Conservation (phyloP, 257 asterid species). For the Handroanthus guayacan region DNA sequence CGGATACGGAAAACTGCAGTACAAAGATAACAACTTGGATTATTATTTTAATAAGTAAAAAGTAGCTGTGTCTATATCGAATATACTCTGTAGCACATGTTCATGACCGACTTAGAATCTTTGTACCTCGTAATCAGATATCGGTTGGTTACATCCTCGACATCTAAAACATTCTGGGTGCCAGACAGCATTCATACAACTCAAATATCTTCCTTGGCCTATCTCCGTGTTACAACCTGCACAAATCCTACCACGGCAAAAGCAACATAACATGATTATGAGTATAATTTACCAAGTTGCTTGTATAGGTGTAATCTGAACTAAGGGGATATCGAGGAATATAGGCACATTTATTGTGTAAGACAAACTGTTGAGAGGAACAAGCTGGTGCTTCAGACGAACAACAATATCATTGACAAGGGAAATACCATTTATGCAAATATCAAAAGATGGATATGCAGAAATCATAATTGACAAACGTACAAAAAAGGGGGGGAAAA, state of each 20-base stretch:
- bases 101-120: background rate
- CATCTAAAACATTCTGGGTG: constrained; percentile 98
- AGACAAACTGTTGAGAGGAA: too few species aligned
- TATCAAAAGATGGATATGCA: too few species aligned
- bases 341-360: background rate
- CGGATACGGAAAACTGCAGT: constrained; percentile 85
- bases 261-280: constrained; percentile 7
- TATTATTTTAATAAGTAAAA: constrained; percentile 5
- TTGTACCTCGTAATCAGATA: constrained; percentile 88
- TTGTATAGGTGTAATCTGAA: background rate
- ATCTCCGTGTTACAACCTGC: constrained; percentile 89
- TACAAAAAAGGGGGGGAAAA: too few species aligned
- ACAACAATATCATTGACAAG: too few species aligned
- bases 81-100: background rate
- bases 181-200: constrained; percentile 95
- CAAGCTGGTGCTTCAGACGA: too few species aligned
- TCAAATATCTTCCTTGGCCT: constrained; percentile 86
- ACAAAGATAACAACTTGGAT: constrained; percentile 31
- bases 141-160: constrained; percentile 86
- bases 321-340: background rate
- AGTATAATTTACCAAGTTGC: background rate
- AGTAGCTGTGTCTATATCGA: background rate
- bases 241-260: constrained; percentile 72
- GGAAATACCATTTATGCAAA: too few species aligned
- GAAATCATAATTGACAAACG: too few species aligned